phyloP scores from a whole-genome alignment of 2,329 filamentous ascomycete species.

The Fusarium newnesense region DNA sequence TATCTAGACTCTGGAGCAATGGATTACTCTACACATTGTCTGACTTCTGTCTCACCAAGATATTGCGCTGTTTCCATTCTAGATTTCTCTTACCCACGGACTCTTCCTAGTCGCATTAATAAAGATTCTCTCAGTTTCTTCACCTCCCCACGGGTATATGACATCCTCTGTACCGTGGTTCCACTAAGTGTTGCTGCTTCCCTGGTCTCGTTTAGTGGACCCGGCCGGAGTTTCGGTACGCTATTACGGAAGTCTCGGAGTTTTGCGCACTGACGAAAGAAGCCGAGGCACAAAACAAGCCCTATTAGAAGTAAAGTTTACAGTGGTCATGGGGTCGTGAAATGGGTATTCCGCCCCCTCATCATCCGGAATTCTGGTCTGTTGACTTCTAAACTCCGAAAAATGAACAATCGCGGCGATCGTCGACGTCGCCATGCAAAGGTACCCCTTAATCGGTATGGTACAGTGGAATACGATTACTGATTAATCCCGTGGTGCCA shows the following conservation, averaged over 20 bases:
- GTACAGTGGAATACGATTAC: accelerated
- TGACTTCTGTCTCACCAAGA: background rate
- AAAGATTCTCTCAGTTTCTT: background rate
- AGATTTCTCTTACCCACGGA: accelerated
- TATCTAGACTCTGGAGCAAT: background rate
- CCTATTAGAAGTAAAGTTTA: background rate
- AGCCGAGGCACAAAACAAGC: background rate
- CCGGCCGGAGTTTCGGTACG: background rate
- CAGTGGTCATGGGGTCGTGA: background rate
- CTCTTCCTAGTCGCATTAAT: accelerated
- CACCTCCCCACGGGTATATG: accelerated
- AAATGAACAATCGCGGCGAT: background rate
- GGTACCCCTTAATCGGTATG: background rate
- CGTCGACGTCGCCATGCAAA: background rate
- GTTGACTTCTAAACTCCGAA: background rate
- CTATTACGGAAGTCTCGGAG: background rate
- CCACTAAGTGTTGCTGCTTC: no score
- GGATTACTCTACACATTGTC: background rate
- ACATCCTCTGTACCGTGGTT: no score
- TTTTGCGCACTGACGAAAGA: background rate
- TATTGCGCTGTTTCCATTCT: background rate
- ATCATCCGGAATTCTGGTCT: background rate
- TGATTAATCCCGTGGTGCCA: background rate
- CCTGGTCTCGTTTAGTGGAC: background rate
- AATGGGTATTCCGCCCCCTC: background rate